Base-by-base conservation (phyloP, 352 stramenopile species). In the Phytopythium mirpurense region DNA sequence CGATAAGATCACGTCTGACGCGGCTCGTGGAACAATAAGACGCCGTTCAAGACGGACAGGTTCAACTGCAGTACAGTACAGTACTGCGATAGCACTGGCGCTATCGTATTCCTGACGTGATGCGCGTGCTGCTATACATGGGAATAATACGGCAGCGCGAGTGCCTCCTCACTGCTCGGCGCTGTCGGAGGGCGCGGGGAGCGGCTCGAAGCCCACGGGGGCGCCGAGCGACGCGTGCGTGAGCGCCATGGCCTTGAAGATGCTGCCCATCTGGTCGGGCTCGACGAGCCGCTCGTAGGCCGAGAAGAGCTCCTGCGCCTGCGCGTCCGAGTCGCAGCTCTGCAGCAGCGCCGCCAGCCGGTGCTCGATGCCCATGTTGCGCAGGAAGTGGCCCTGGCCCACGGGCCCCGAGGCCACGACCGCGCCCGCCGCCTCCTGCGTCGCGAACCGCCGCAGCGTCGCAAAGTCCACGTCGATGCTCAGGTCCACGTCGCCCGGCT, bases 221-320 rank as follows among this genome's bases (percentile, higher is more conserved):
- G 78, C 47, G 2, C 78, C 71, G 31, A 88, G 70, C 29, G 73
- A 62, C 35, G 63, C 58, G 62, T 87, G 67, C 14, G 68, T 86
- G 52, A 98, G 68, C 6, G 90, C 90, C 70, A 98, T 79, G 26
- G 95, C 94, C 61, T 98, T 98, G 70, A 97, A 98, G 57, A 95
- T 89, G 40, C 85, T 80, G 26, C 93, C 94, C 90, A 98, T 98
- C 55, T 98, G 86, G 29, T 97, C 90, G 0, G 83, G 59, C 42
- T 93, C 66, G 19, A 97, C 82, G 32, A 98, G 83, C 27, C 93
- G 89, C 63, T 98, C 90, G 54, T 97, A 90, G 14, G 93, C 87
- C 41, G 88, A 83, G 57, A 94, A 96, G 18, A 98, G 62, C 41
- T 96, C 78, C 37, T 97, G 79, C 64, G 96, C 67, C 51, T 97